Base-by-base conservation (phyloP, 2,329 filamentous ascomycete genomes). In the Penicillium sp. region DNA sequence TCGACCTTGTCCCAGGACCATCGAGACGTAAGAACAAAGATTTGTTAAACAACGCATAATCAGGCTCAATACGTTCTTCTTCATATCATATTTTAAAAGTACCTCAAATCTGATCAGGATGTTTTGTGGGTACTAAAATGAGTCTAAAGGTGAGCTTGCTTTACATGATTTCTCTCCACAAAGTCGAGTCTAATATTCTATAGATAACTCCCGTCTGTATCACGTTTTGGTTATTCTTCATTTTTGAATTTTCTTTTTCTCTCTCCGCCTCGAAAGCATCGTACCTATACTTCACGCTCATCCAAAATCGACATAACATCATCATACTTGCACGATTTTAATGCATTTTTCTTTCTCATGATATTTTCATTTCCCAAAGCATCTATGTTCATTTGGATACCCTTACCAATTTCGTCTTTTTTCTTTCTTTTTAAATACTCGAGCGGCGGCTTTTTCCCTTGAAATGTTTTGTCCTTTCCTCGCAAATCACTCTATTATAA, bases 1-100 rank as follows among this genome's bases (percentile, higher is more conserved):
- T 78, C 57, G 74, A 77, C 55, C 72, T 77, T 59, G 72, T 75
- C 26, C 71, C 71, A n/a, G 69, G 70, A 11, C 66, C 71, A 21
- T 74, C 71, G 20, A 66, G 74, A 45, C 73, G 73, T 53, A 76
- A 74, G 63, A 68, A 66, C 52, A 75, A 74, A 56, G 71, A 74
- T 40, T 69, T 21, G 24, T 48, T 21, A 33, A 53, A 33, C 42
- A 42, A 71, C 38, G 38, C 24, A 35, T 24, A 42, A 49, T 20
- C 4, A 6, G 11, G 9, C 9, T 7, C 7, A 21, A 5, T 12
- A 18, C n/a, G 35, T 40, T n/a, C 16, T 40, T 20, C n/a, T n/a
- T n/a, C n/a, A n/a, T n/a, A n/a, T n/a, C 14, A 9, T 18, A 40
- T 20, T 5, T 18, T 18, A 21, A 7, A 42, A 18, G 16, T 11